These are phyloP conservation scores for Globisporangium solare DNA, from an alignment of 352 stramenopile genomes.

Conservation along the genomic window DNA sequence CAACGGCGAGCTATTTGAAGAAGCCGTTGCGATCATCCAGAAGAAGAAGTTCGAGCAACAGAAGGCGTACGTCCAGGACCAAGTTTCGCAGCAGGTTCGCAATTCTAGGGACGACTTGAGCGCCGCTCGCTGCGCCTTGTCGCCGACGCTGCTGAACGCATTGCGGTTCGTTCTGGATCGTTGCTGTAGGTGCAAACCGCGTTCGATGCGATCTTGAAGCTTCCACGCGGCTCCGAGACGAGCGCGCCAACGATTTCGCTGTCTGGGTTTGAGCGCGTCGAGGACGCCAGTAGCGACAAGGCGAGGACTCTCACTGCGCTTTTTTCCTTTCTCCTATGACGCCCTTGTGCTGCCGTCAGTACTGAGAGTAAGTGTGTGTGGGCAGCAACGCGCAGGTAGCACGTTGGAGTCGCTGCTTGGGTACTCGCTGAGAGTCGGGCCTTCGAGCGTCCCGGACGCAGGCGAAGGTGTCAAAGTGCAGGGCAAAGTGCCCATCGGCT, in stretches of 20 bases:
- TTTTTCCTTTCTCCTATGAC: too few species aligned
- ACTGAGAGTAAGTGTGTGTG: not conserved
- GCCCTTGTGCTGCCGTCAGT: not conserved
- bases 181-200: constrained; percentile 31
- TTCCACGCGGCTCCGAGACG: constrained; percentile 31
- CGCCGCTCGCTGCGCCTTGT: too few species aligned
- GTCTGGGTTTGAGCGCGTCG: constrained; percentile 52
- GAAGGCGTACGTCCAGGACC: constrained; percentile 62
- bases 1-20: constrained; percentile 65
- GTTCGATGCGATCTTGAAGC: constrained; percentile 63
- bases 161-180: not conserved
- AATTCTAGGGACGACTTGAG: too few species aligned
- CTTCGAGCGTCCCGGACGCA: constrained; percentile 55
- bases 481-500: constrained; percentile 59
- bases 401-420: constrained; percentile 57
- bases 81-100: constrained; percentile 51
- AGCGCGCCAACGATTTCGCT: constrained; percentile 44
- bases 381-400: constrained; percentile 29
- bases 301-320: not conserved
- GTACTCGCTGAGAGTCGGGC: constrained; percentile 62
- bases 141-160: not conserved
- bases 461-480: constrained; percentile 71
- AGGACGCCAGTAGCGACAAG: constrained; percentile 13
- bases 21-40: constrained; percentile 64
- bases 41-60: constrained; percentile 82